phyloP scores from a whole-genome alignment of 306 rosid genomes.

The Medicago lupulina region DNA sequence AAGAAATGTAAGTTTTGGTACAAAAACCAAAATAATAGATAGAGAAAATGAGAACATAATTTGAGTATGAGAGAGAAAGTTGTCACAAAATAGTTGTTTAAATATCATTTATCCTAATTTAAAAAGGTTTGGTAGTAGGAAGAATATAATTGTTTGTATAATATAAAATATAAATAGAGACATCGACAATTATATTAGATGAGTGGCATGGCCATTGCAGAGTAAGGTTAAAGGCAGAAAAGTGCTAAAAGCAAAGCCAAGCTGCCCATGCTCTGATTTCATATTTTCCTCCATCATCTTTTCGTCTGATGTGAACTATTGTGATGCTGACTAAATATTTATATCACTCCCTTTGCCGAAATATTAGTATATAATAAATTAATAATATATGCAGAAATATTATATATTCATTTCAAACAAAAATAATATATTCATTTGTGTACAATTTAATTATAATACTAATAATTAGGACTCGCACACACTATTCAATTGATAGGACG shows the following conservation, averaged over 20 bases:
- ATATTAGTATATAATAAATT: no score
- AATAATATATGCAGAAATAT: neutral
- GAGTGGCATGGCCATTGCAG: constrained; percentile 4
- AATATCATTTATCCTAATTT: no score
- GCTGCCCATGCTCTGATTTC: constrained; percentile 69
- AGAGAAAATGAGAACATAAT: no score
- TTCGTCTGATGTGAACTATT: constrained; percentile 70
- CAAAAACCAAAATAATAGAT: no score
- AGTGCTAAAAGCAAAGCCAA: constrained; percentile 44
- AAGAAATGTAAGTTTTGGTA: no score
- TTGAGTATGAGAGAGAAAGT: no score
- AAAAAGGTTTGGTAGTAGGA: constrained; percentile 23
- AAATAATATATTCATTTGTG: neutral
- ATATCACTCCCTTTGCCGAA: neutral
- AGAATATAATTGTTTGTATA: constrained; percentile 2
- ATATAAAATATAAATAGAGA: neutral
- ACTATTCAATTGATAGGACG: no score
- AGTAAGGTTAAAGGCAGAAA: constrained; percentile 25
- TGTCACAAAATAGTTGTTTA: no score
- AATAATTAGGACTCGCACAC: no score
- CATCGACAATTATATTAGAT: neutral
- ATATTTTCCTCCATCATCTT: constrained; percentile 65
- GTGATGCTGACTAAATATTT: constrained; percentile 57
- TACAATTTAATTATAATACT: neutral
- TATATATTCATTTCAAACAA: no score